Evolutionary conservation across 495 filamentous ascomycete species (phyloP).

Genomic region (Baudoinia panamericana): DNA sequence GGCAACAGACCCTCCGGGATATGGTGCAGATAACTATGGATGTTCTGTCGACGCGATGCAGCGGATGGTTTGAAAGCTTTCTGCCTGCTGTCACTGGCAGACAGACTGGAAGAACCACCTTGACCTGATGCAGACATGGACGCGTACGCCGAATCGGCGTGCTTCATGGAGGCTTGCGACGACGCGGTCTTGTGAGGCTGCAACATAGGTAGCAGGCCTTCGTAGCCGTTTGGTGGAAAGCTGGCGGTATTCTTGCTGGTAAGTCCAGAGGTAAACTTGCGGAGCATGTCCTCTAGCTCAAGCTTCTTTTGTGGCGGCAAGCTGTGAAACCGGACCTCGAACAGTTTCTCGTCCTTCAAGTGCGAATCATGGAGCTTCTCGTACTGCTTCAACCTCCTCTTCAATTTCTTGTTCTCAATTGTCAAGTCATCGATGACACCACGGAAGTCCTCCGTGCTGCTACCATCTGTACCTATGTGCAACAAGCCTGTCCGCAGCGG

Average conservation of each 20-base stretch:
- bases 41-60: conserved; percentile 35
- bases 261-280: conserved; percentile 48
- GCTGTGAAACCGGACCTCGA: conserved; percentile 63
- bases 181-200: conserved; percentile 21
- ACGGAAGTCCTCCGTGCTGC: conserved; percentile 28
- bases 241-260: conserved; percentile 23
- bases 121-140: conserved; percentile 50
- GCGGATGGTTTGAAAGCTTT: conserved; percentile 5
- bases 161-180: conserved; percentile 34
- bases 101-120: conserved; percentile 21
- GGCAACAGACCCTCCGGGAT: conserved; percentile 48
- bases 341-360: conserved; percentile 53
- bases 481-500: conserved; percentile 12
- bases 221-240: conserved; percentile 11
- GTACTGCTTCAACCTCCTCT: conserved; percentile 52
- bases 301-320: conserved; percentile 51
- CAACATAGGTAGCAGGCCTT: conserved; percentile 4
- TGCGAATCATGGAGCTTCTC: conserved; percentile 48
- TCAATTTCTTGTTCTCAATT: conserved; percentile 45
- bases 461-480: conserved; percentile 15
- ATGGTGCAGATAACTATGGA: conserved; percentile 46
- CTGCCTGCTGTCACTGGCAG: conserved; percentile 8
- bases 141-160: conserved; percentile 59
- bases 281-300: conserved; percentile 58
- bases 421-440: conserved; percentile 34